Conservation (phyloP, 495 filamentous ascomycete genomes). For the Parathielavia hyrcaniae region DNA sequence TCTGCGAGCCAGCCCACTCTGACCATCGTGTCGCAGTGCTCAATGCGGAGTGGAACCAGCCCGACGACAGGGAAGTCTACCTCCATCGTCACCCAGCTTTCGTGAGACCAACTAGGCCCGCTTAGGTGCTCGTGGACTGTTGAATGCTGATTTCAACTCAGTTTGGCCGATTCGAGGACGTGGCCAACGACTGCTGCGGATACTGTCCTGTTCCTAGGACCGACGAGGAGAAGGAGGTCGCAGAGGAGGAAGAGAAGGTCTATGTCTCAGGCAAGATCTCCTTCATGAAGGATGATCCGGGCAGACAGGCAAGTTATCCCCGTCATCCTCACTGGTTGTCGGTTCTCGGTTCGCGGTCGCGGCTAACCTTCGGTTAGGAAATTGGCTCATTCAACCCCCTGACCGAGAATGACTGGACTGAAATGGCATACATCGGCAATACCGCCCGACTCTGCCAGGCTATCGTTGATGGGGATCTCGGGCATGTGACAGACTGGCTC, state of each 20-base stretch:
- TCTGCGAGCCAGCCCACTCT: neutral
- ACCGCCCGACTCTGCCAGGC: constrained; percentile 66
- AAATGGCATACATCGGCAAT: constrained; percentile 69
- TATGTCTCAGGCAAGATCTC: constrained; percentile 63
- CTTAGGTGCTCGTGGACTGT: neutral
- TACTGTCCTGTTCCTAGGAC: constrained; percentile 63
- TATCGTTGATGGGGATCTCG: constrained; percentile 63
- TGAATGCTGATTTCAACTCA: constrained; percentile 20
- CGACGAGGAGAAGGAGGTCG: constrained; percentile 60
- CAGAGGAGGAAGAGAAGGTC: constrained; percentile 62
- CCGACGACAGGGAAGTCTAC: constrained; percentile 60
- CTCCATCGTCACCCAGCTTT: constrained; percentile 76
- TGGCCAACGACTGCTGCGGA: constrained; percentile 74
- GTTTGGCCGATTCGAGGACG: constrained; percentile 59
- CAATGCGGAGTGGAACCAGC: constrained; percentile 79
- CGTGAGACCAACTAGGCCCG: constrained; percentile 24
- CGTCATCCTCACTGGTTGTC: neutral
- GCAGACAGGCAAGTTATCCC: constrained; percentile 51
- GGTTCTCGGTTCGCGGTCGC: too few relatives aligned
- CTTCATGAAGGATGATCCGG: constrained; percentile 74
- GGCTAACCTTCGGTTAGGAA: constrained; percentile 26
- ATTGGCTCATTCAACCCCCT: constrained; percentile 70
- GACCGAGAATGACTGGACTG: constrained; percentile 75
- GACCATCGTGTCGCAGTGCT: constrained; percentile 45
- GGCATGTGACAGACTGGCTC: constrained; percentile 63